Evolutionary conservation across 2,329 filamentous ascomycete species (phyloP), one percentile per base, ranked within the genome.

Genomic region (Paecilomyces fulvus): DNA sequence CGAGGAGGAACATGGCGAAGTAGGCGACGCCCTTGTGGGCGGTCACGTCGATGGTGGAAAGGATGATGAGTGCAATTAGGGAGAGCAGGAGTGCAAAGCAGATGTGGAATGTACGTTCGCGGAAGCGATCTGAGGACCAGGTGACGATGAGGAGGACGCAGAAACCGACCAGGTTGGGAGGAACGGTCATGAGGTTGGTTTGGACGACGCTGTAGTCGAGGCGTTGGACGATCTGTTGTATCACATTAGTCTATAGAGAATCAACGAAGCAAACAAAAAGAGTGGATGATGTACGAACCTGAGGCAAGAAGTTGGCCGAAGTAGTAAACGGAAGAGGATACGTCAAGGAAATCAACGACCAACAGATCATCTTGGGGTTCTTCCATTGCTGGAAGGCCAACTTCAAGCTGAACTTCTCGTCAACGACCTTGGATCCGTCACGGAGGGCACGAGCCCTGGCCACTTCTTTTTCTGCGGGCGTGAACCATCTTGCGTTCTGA

Each of bases 1-100:
- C 74, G 54, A 81, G 67, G 2, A 81, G 65, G 56, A 80, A 81
- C 57, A 74, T 77, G 0, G 78, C 77, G 58, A 80, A 80, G 55
- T 80, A 81, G 1, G 76, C 76, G 0, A 78, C 70, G 0, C 64
- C 75, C 52, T 76, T 73, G 58, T 79, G 64, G 0, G 64, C 46
- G 1, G 75, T 57, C 0, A 75, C 73, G 49, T 79, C 72, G 30
- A 79, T 74, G 0, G 71, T 70, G 0, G 73, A 70, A 2, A 79
- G 67, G 12, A 80, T 71, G 20, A 80, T 63, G 56, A 79, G 70
- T 0, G 77, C 78, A 2, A 74, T 55, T 0, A 79, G 64, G 1
- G 74, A 76, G 1, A 80, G 50, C 0, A 61, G 56, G 25, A 79
- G 59, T 0, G 70, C 65, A 50, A 72, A 67, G 3, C 76, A 65